Evolutionary conservation across 148 eudicot genomes (phyloP).

Genomic region (Cornus florida): DNA sequence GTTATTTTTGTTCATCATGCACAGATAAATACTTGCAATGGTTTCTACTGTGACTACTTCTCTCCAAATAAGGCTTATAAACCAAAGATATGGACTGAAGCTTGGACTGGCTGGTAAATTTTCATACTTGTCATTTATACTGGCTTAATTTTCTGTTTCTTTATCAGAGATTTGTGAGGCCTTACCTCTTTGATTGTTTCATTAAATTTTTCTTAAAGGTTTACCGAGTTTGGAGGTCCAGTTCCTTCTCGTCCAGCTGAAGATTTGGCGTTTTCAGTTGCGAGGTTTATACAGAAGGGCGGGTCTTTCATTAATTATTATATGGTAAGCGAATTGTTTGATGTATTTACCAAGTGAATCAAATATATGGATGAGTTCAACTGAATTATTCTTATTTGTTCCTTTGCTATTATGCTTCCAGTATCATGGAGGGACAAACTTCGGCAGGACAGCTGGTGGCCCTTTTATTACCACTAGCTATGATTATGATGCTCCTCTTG

Average conservation of each 20-base stretch:
- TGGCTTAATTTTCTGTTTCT: background rate
- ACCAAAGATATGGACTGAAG: slow-evolving; percentile 95
- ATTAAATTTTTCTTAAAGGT: slow-evolving; percentile 39
- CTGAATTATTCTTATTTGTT: background rate
- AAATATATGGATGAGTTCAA: background rate
- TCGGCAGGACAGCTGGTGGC: slow-evolving; percentile 79
- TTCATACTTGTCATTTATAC: background rate
- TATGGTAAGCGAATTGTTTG: slow-evolving; percentile 52
- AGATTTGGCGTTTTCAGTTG: slow-evolving; percentile 86
- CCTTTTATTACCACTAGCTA: slow-evolving; percentile 80
- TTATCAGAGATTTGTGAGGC: background rate
- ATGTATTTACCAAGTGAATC: background rate
- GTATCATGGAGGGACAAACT: slow-evolving; percentile 88
- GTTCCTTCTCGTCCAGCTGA: slow-evolving; percentile 78
- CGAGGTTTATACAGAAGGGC: slow-evolving; percentile 77
- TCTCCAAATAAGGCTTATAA: slow-evolving; percentile 78
- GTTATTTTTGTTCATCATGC: background rate
- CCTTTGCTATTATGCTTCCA: slow-evolving; percentile 19
- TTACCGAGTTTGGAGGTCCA: slow-evolving; percentile 82
- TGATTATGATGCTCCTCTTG: slow-evolving; percentile 87
- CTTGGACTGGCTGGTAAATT: slow-evolving; percentile 86
- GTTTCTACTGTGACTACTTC: slow-evolving; percentile 85
- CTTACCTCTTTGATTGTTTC: background rate
- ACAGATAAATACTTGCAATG: slow-evolving; percentile 92
- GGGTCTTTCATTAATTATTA: slow-evolving; percentile 86